Base-by-base conservation (phyloP, 2,329 filamentous ascomycete genomes). In the Zasmidium angulare region DNA sequence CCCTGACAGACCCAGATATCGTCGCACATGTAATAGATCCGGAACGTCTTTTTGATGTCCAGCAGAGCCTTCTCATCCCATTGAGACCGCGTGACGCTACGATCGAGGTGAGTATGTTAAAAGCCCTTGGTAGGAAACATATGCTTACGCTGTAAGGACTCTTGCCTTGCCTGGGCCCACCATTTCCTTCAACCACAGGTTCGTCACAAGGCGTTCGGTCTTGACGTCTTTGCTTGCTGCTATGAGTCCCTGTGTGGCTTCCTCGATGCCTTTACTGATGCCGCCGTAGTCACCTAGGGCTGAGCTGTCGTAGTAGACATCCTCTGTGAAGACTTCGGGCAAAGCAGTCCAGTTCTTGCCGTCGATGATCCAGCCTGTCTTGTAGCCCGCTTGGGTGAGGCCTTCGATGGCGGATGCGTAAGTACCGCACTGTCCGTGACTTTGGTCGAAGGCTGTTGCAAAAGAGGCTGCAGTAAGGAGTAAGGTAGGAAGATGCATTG, bases 1-100 rank as follows among this genome's bases (percentile, higher is more conserved):
- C 58, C 58, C 29, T 64, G 46, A n/a, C 57, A 50, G 11, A 64
- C 60, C 63, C 60, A 64, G 23, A 64, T 61, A 21, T 64, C 63
- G n/a, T 64, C 60, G 19, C 63, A 64, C 21, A 47, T 50, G 23
- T 64, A 64, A 17, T 55, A 60, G 17, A 64, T 59, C 17, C 63
- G 20, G 22, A 52, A 64, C 1, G 60, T 64, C 55, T 64, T 63
- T 10, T 29, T 53, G 14, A 58, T 63, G 20, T 64, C 58, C 4
- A 61, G 23, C 2, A 61, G 54, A 21, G 56, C 60, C 6, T 24
- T 26, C 20, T 55, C 40, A n/a, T 59, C 50, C 60, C 60, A 64
- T 11, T 57, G 63, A 7, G 60, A 63, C 23, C 22, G 52, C 26
- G 60, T 59, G 21, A 64, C 63, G 36, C 63, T 64, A 24, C 19